Conservation (phyloP, 805 yeast genomes). For the Vanderwaltozyma verrucispora region DNA sequence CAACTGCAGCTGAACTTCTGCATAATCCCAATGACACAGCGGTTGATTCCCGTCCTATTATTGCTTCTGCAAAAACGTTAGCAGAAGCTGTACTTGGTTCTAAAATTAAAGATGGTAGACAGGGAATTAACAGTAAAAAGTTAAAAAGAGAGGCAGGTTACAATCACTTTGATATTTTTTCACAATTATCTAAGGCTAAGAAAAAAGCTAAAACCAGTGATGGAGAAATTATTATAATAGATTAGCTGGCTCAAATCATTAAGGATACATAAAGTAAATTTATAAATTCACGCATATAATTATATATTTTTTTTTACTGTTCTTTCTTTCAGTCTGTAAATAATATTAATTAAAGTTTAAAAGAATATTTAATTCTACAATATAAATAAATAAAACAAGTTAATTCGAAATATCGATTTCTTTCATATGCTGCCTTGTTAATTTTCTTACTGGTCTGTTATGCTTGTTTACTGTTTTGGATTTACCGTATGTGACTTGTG, state of each 20-base stretch:
- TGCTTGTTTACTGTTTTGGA: not conserved
- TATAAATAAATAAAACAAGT: too few relatives aligned
- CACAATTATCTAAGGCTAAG: constrained; percentile 23
- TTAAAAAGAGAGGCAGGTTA: constrained; percentile 15
- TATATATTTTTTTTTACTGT: too few relatives aligned
- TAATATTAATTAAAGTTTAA: too few relatives aligned
- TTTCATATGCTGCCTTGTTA: constrained; percentile 17
- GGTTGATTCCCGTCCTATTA: constrained; percentile 24
- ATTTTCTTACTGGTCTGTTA: constrained; percentile 5
- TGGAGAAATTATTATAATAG: constrained; percentile 24
- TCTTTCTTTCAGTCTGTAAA: too few relatives aligned
- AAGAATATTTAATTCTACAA: too few relatives aligned
- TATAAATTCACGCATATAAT: too few relatives aligned
- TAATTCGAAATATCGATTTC: constrained; percentile 4
- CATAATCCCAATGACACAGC: constrained; percentile 22
- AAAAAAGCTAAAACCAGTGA: constrained; percentile 20
- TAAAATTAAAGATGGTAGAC: constrained; percentile 1
- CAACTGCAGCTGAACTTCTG: constrained; percentile 27
- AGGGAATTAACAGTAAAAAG: constrained; percentile 1
- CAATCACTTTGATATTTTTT: constrained; percentile 24
- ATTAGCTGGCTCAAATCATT: constrained; percentile 3
- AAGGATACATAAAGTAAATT: too few relatives aligned
- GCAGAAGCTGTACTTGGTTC: constrained; percentile 19
- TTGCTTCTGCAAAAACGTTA: constrained; percentile 22
- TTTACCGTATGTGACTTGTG: constrained; percentile 24